A percentile compares a stretch with the other conserved stretches of the same genome.
These are phyloP conservation scores for Apiospora arundinis DNA, from an alignment of 2,329 filamentous ascomycete genomes.

Conservation along the genomic window DNA sequence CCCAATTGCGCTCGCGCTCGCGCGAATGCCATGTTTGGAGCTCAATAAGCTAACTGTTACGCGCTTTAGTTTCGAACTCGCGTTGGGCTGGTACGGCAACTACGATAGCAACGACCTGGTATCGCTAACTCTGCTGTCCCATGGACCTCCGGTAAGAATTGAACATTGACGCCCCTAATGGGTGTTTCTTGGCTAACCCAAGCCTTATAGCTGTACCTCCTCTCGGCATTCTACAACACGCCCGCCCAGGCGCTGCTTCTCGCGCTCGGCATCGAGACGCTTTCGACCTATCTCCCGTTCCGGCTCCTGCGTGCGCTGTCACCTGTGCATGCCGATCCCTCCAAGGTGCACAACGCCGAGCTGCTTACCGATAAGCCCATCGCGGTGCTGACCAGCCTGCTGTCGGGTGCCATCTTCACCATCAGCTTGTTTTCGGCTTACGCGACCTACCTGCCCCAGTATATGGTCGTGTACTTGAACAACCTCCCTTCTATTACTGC, in stretches of 20 bases:
- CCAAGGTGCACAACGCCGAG: slow-evolving; percentile 63
- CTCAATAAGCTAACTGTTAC: background rate
- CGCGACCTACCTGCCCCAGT: slow-evolving; percentile 71
- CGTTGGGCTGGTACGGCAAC: slow-evolving; percentile 73
- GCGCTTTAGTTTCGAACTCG: slow-evolving; percentile 66
- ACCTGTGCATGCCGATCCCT: slow-evolving; percentile 64
- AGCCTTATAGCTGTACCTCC: slow-evolving; percentile 68
- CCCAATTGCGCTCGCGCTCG: background rate
- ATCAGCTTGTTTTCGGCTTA: slow-evolving; percentile 74
- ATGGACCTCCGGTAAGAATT: slow-evolving; percentile 70
- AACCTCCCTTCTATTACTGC: slow-evolving; percentile 71
- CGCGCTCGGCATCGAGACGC: slow-evolving; percentile 70
- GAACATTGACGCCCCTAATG: background rate
- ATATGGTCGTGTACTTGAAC: slow-evolving; percentile 79
- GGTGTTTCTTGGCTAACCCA: background rate
- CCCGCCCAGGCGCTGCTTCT: slow-evolving; percentile 64
- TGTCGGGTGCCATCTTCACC: slow-evolving; percentile 76
- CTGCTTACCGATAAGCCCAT: slow-evolving; percentile 70
- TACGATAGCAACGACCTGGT: slow-evolving; percentile 77
- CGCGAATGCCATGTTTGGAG: background rate
- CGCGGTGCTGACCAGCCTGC: slow-evolving; percentile 67
- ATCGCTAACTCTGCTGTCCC: slow-evolving; percentile 71
- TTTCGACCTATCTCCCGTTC: slow-evolving; percentile 76
- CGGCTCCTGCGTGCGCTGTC: slow-evolving; percentile 73
- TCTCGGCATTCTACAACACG: slow-evolving; percentile 79